Evolutionary conservation across 768 basidiomycete species (phyloP), one percentile per base, ranked within the genome.

Genomic region (Pleurotus ostreatus): DNA sequence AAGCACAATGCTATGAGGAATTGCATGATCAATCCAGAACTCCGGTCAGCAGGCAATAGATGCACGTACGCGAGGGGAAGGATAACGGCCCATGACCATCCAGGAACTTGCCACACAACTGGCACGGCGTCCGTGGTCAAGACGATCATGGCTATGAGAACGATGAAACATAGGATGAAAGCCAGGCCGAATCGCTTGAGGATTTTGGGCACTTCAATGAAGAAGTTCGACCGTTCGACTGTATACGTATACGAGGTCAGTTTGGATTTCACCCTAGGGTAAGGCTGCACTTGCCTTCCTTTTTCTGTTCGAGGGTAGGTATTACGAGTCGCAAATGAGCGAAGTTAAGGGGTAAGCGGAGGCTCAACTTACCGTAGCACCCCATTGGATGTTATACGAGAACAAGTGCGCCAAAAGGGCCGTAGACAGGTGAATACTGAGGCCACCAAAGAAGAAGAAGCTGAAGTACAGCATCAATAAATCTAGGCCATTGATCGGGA

Each of bases 221-320:
- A 94, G 76, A 96, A 94, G 67, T 94, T 94, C 4, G 88, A 90
- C 47, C 83, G 78, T 69, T 94, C 87, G 40, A 94, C 90, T 69
- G 91, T 89, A 80, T 93, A 82, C 64, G 46, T 45, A 48, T n/a
- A 16, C 48, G n/a, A 18, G 46, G 49, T 30, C 5, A 30, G 49
- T 34, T 5, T 12, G 43, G 48, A 15, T 58, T 20, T n/a, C 41
- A 22, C 6, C 46, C 1, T 22, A 44, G 12, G 38, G 26, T 1
- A 1, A 13, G 48, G 53, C 11, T 30, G 55, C 25, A 41, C 56
- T 46, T 26, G 46, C 45, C 55, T 46, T 47, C 45, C 55, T 48
- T 56, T 56, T 46, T 46, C 55, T 56, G 46, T 22, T 20, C 41
- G 13, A 34, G 45, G 39, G 18, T 16, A 38, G 39, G 41, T 3